Percentiles rank a stretch among this genome's conserved stretches.
Conservation (phyloP, 148 eudicot genomes). For the Amaranthus hypochondriacus region DNA sequence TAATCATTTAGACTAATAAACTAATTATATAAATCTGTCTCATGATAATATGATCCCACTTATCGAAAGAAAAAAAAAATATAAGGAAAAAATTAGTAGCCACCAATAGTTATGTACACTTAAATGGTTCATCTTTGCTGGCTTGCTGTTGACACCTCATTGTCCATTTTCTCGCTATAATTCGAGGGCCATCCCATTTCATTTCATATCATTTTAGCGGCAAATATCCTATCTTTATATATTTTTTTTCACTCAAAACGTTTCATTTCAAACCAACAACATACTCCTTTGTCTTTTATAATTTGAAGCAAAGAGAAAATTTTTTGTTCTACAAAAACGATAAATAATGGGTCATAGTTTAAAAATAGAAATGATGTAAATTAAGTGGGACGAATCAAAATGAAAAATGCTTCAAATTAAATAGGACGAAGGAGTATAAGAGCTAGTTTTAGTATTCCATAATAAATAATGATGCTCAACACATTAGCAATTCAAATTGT, state of each 20-base stretch:
- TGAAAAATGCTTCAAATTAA: too few species aligned
- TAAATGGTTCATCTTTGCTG: constrained; percentile 16
- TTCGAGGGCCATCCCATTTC: background rate
- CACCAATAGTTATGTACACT: background rate
- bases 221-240: background rate
- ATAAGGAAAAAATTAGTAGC: background rate
- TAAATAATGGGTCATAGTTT: too few species aligned
- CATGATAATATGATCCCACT: too few species aligned
- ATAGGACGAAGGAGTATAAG: background rate
- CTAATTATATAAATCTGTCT: too few species aligned
- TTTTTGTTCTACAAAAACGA: too few species aligned
- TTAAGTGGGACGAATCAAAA: too few species aligned
- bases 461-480: background rate
- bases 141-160: constrained; percentile 24
- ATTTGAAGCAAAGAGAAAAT: too few species aligned
- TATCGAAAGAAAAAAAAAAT: background rate
- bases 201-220: background rate
- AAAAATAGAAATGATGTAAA: too few species aligned
- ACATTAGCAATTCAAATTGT: too few species aligned
- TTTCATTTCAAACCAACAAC: constrained; percentile 5
- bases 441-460: constrained; percentile 13
- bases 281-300: too few species aligned
- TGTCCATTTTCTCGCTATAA: constrained; percentile 15
- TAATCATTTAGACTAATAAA: too few species aligned
- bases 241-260: background rate